These are phyloP conservation scores for Hypoxylon sp. DNA, from an alignment of 2,329 filamentous ascomycete genomes.

Conservation along the genomic window DNA sequence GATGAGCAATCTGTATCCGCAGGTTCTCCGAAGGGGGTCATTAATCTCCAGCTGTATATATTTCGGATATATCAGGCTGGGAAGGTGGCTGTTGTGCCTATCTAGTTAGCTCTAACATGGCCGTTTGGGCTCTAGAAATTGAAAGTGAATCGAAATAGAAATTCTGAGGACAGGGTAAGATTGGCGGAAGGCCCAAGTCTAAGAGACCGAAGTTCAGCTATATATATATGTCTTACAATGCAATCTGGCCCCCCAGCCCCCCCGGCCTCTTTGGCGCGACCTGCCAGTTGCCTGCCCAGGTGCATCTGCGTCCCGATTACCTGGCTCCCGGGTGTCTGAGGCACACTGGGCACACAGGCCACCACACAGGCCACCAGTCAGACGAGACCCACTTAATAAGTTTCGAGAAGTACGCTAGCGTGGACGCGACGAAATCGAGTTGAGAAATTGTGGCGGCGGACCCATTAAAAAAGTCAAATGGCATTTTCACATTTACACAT, in stretches of 20 bases:
- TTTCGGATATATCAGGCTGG: background rate
- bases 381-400: conserved; percentile 36
- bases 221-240: conserved; percentile 28
- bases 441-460: conserved; percentile 30
- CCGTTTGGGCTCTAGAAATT: conserved; percentile 10
- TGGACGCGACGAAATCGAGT: conserved; percentile 26
- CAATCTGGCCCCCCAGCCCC: conserved; percentile 13
- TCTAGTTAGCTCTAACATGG: background rate
- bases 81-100: background rate
- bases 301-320: conserved; percentile 28
- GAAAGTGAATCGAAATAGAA: conserved; percentile 8
- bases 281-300: conserved; percentile 14
- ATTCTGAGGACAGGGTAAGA: conserved; percentile 2
- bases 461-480: conserved; percentile 36
- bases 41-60: conserved; percentile 39
- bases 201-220: conserved; percentile 24
- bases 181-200: conserved; percentile 6
- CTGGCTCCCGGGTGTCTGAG: conserved; percentile 37
- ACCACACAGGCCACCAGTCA: too few species aligned
- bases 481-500: too few species aligned
- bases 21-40: conserved; percentile 18
- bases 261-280: conserved; percentile 18
- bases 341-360: too few species aligned
- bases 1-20: conserved; percentile 10
- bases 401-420: conserved; percentile 26